Base-by-base conservation (phyloP, 1,139 yeast species). In the Saccharomyces pastorianus region DNA sequence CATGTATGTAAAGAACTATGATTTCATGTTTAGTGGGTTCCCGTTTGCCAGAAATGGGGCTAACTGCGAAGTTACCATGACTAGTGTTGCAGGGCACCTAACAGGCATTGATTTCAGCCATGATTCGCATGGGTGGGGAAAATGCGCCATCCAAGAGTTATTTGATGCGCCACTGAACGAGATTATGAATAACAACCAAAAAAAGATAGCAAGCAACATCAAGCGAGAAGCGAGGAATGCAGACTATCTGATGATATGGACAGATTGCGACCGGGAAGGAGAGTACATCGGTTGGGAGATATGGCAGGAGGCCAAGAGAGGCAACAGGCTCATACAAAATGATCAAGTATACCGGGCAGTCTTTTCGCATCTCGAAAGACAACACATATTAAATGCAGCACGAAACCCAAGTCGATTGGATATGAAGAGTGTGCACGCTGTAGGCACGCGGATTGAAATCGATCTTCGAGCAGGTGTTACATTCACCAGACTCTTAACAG, bases 221-320 rank as follows among this genome's bases (percentile, higher is more conserved):
- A 70, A 78, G 42, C 70, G 70, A 3, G 91, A 90, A 65, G 88
- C 93, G 2, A 68, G 84, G 44, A 66, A 63, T 31, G 80, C 88
- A 4, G 78, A 82, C 51, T 74, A 75, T 50, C 72, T 95, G 58
- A 88, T 88, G 86, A 89, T 95, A 8, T 95, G 99, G 99, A 95
- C 99, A 1, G 99, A 95, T 76, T 93, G 98, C 71, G 99, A 95
- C 75, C 76, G 99, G 47, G 99, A 95, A 67, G 99, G 99, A 1
- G 99, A 95, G 69, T 86, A 85, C 67, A 95, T 95, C 57, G 99
- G 99, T 0, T 83, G 80, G 75, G 98, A 93, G 66, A 81, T 95
- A 26, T 76, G 80, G 50, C 77, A 81, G 55, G 85, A 85, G 4
- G 97, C 96, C 0, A 68, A 71, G 50, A 73, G 74, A 59, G 78